These are phyloP conservation scores for Extremus antarcticus DNA, from an alignment of 495 filamentous ascomycete genomes.

Conservation along the genomic window DNA sequence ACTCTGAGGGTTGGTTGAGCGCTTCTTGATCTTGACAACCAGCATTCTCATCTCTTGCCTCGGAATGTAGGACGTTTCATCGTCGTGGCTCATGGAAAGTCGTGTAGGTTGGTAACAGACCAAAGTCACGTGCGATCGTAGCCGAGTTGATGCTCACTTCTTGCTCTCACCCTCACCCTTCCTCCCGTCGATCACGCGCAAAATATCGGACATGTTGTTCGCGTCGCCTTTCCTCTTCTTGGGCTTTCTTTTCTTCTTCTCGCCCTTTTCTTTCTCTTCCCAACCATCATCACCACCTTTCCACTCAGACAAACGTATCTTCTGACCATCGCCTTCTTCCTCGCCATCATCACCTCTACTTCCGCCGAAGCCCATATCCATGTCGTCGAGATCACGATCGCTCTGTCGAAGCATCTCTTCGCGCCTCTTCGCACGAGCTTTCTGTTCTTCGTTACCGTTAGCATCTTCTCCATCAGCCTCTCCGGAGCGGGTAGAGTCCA, in stretches of 20 bases:
- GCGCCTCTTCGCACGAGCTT: slow-evolving; percentile 38
- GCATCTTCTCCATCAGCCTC: slow-evolving; percentile 36
- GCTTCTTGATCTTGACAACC: not conserved
- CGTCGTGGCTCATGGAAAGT: too few species aligned
- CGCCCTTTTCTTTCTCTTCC: slow-evolving; percentile 36
- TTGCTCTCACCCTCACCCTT: slow-evolving; percentile 25
- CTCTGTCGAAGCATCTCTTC: slow-evolving; percentile 64
- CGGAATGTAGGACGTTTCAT: too few species aligned
- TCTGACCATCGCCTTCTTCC: slow-evolving; percentile 50
- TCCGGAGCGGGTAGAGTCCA: slow-evolving; percentile 44
- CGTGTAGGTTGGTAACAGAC: too few species aligned
- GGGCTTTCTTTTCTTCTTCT: slow-evolving; percentile 50
- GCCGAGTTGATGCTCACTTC: too few species aligned
- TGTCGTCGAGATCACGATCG: slow-evolving; percentile 77
- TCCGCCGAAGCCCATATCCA: slow-evolving; percentile 89
- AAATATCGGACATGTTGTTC: slow-evolving; percentile 68
- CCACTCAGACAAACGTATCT: slow-evolving; percentile 59
- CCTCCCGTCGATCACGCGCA: slow-evolving; percentile 66
- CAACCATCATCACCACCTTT: slow-evolving; percentile 36
- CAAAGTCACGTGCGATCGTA: too few species aligned
- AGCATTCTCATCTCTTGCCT: not conserved
- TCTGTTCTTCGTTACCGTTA: slow-evolving; percentile 42
- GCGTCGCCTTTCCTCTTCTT: slow-evolving; percentile 84
- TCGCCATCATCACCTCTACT: slow-evolving; percentile 72
- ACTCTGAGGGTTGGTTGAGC: not conserved